A percentile compares a stretch with the other conserved stretches of the same genome.
phyloP scores from a whole-genome alignment of 1,284 basidiomycete species.

The Leccinum pallidistipes region DNA sequence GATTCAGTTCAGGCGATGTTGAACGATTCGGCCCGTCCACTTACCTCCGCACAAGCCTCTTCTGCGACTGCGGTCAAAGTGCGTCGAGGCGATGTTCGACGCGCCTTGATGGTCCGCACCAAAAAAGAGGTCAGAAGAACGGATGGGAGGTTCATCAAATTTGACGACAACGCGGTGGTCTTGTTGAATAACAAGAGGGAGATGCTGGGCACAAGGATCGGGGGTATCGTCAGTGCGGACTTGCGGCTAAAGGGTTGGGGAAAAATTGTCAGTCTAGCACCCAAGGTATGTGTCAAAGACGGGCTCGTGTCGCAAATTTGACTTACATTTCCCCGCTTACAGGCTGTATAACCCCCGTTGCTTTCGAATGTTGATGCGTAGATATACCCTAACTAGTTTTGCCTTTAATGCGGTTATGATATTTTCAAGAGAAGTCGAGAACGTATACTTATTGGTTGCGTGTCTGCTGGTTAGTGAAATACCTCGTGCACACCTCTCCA shows the following conservation, averaged over 20 bases:
- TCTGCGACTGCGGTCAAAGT: conserved; percentile 80
- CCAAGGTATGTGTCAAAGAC: conserved; percentile 50
- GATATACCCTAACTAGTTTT: conserved; percentile 10
- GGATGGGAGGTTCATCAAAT: conserved; percentile 86
- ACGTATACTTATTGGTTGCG: background rate
- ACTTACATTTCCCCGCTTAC: background rate
- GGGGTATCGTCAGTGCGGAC: conserved; percentile 91
- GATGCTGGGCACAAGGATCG: conserved; percentile 94
- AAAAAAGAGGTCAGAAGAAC: conserved; percentile 79
- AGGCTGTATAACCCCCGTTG: conserved; percentile 23
- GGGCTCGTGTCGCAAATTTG: background rate
- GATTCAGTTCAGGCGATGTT: conserved; percentile 37
- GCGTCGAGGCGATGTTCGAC: conserved; percentile 88
- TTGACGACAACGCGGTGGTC: conserved; percentile 98
- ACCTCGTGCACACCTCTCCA: background rate
- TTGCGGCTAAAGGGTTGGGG: conserved; percentile 92
- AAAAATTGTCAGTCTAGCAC: conserved; percentile 91
- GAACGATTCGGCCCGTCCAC: conserved; percentile 33
- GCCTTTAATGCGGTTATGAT: background rate
- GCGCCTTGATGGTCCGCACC: conserved; percentile 94
- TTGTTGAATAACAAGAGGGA: conserved; percentile 96
- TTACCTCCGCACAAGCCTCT: conserved; percentile 60
- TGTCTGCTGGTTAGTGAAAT: background rate
- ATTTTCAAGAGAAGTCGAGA: background rate
- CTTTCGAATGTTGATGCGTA: conserved; percentile 3